Evolutionary conservation across 805 yeast genomes (phyloP), one percentile per base, ranked within the genome.

Genomic region (Babjeviella inositovora): DNA sequence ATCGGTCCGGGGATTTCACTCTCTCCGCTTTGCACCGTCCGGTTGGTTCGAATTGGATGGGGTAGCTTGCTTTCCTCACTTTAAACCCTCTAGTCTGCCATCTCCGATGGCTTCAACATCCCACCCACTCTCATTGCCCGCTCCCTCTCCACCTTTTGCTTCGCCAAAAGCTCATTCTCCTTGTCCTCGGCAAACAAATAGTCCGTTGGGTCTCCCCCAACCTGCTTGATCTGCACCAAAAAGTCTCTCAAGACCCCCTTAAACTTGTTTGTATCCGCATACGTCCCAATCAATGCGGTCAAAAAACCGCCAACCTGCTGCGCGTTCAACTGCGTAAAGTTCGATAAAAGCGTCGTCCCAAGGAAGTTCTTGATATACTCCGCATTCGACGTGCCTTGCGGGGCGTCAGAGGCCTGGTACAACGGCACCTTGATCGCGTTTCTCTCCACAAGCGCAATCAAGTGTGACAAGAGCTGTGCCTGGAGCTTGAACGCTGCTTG

Each of bases 151-250:
- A 62, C 44, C 43, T 62, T 66, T 32, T 59, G 63, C 43, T 70
- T 73, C 46, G 80, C 93, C 31, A 58, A 48, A 29, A 69, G 47
- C 45, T 81, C 93, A 23, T 57, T 57, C 47, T 82, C 93, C 43
- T 72, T 77, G 43, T 87, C 98, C 41, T 90, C 97, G 7, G 92
- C 93, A 50, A 74, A 87, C 45, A 87, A 58, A 45, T 90, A 90
- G 45, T 85, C 96, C 12, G 94, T 82, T 27, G 93, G 72, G 45
- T 81, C 93, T 15, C 97, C 97, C 29, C 97, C 98, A 41, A 66
- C 70, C 51, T 87, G 93, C 52, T 84, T 85, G 47, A 87, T 80
- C 56, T 90, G 97, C 20, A 90, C 92, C 45, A 90, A 63, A 67
- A 90, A 90, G 52, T 90, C 99, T 50, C 97, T 74, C 37, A 90